Base-by-base conservation (phyloP, 208 protist genomes). In the Leishmania lainsoni region DNA sequence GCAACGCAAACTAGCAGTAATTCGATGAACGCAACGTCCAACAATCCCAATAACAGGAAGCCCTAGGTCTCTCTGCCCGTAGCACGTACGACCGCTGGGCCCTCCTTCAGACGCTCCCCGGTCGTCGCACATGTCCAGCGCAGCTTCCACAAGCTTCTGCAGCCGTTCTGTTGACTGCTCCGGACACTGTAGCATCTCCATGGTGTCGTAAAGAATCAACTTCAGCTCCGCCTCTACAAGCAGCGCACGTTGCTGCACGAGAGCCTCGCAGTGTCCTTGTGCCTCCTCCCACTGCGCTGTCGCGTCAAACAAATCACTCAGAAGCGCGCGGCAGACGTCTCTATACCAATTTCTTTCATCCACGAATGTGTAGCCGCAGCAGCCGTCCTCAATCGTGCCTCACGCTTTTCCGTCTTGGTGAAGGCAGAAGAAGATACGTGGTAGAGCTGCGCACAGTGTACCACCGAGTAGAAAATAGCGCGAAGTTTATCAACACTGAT, bases 401-500 rank as follows among this genome's bases (percentile, higher is more conserved):
- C 42, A 3, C 68, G 35, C 77, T 92, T 94, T 26, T 87, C 84
- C 8, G 56, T 42, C 9, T 75, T 85, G 0, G 87, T 77, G 49
- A 79, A 81, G 56, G 5, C 49, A 17, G 16, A 26, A 0, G 56
- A 39, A 3, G 81, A 77, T 35, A 75, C 26, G 29, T 76, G 54
- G 54, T 94, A 94, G 3, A 90, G 61, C n/a, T 89, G 87, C 76
- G 84, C 45, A 29, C 86, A 92, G 22, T 84, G 89, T 45, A 80
- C 74, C 0, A 91, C 71, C 48, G 91, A 91, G 61, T 89, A 87
- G 42, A 78, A 48, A 26, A 92, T 75, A 29, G 72, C 51, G 26
- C 79, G 81, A 58, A 92, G 75, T 54, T 72, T 81, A 35, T 92
- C 82, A 6, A 92, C 52, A 0, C 79, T 75, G 45, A 71, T 39